phyloP scores from a whole-genome alignment of 1,284 basidiomycete genomes.

The Dichomitus squalens region DNA sequence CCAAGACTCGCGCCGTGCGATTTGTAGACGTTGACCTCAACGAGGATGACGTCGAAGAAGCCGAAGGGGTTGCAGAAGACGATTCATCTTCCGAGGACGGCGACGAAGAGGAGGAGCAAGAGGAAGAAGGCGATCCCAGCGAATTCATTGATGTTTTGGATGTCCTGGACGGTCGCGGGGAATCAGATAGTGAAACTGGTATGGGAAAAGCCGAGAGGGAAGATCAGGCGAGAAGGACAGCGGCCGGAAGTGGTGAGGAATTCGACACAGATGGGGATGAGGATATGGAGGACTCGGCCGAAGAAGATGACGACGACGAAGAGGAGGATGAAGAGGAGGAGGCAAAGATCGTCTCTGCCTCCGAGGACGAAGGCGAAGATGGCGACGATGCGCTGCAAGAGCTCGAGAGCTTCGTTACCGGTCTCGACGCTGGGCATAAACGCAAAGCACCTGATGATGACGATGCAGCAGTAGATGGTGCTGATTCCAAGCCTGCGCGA shows the following conservation, averaged over 20 bases:
- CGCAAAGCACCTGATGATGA: slow-evolving; percentile 59
- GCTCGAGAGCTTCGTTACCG: slow-evolving; percentile 72
- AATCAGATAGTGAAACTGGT: slow-evolving; percentile 41
- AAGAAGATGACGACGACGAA: slow-evolving; percentile 38
- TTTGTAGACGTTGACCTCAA: slow-evolving; percentile 67
- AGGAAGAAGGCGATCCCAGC: slow-evolving; percentile 55
- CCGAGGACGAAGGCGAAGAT: slow-evolving; percentile 60
- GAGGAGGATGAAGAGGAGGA: slow-evolving; percentile 44
- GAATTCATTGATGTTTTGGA: slow-evolving; percentile 72
- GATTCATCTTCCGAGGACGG: slow-evolving; percentile 31
- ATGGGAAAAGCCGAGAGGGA: slow-evolving; percentile 15
- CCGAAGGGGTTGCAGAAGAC: slow-evolving; percentile 36
- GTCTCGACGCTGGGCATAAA: slow-evolving; percentile 72
- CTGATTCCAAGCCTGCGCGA: slow-evolving; percentile 34
- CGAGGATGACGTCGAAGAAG: slow-evolving; percentile 53
- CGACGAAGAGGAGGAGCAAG: slow-evolving; percentile 48
- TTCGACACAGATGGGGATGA: slow-evolving; percentile 31
- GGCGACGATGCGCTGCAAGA: slow-evolving; percentile 61
- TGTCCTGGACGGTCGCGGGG: slow-evolving; percentile 64
- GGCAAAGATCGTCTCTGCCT: slow-evolving; percentile 46
- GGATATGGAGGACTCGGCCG: slow-evolving; percentile 35
- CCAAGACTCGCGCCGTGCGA: slow-evolving; percentile 34
- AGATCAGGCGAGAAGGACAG: slow-evolving; percentile 22
- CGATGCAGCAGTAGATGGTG: slow-evolving; percentile 33
- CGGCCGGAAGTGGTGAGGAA: slow-evolving; percentile 5